These are phyloP conservation scores for Simplicillium aogashimaense DNA, from an alignment of 2,329 filamentous ascomycete species.

Conservation along the genomic window DNA sequence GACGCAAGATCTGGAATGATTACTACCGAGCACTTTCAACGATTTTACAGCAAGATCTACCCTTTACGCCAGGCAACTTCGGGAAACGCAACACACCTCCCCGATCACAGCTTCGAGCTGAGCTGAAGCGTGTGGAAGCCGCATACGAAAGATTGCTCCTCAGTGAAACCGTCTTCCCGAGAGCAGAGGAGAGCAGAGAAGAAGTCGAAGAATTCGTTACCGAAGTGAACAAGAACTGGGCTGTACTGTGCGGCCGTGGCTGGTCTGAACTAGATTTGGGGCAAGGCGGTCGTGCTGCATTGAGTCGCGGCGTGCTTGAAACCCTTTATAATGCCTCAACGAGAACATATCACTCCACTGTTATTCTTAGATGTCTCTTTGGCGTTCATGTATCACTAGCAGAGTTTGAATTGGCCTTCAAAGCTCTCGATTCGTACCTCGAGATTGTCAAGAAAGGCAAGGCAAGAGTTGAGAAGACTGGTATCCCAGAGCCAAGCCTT, in stretches of 20 bases:
- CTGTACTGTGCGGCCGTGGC: slow-evolving; percentile 63
- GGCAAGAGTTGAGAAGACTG: slow-evolving; percentile 70
- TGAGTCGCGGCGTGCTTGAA: slow-evolving; percentile 71
- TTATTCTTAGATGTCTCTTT: slow-evolving; percentile 79
- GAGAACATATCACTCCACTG: slow-evolving; percentile 91
- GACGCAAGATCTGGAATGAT: slow-evolving; percentile 68
- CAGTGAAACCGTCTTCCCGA: slow-evolving; percentile 72
- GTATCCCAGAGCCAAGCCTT: slow-evolving; percentile 58
- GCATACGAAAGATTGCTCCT: slow-evolving; percentile 74
- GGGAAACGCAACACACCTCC: slow-evolving; percentile 39
- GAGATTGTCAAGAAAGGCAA: slow-evolving; percentile 81
- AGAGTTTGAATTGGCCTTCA: slow-evolving; percentile 86
- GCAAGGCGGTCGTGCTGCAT: slow-evolving; percentile 64
- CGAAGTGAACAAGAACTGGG: slow-evolving; percentile 77
- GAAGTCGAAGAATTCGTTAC: slow-evolving; percentile 78
- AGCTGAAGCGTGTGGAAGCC: slow-evolving; percentile 69
- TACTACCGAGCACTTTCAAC: slow-evolving; percentile 74
- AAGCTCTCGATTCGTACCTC: slow-evolving; percentile 84
- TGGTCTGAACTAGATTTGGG: slow-evolving; percentile 79
- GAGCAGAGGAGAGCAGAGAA: slow-evolving; percentile 65
- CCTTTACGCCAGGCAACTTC: slow-evolving; percentile 43
- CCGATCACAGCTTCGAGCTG: slow-evolving; percentile 57
- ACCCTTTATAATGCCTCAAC: slow-evolving; percentile 83
- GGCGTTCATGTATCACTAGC: slow-evolving; percentile 77
- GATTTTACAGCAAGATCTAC: slow-evolving; percentile 58